These are phyloP conservation scores for Fusarium torreyae DNA, from an alignment of 2,329 filamentous ascomycete genomes.

Conservation along the genomic window DNA sequence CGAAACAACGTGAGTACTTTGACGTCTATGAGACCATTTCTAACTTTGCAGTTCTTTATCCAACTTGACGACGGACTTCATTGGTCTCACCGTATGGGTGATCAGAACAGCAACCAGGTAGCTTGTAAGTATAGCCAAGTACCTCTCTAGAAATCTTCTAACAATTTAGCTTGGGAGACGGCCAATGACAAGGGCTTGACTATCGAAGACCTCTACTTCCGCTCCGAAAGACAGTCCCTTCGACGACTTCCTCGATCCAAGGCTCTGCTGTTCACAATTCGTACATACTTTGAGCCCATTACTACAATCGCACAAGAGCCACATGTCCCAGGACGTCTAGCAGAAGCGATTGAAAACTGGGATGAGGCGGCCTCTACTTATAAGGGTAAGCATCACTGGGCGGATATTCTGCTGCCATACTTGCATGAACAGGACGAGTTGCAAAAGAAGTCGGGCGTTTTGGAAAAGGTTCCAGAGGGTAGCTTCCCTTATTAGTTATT, in stretches of 20 bases:
- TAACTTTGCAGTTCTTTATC: constrained; percentile 31
- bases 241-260: constrained; percentile 36
- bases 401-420: constrained; percentile 30
- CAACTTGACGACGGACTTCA: constrained; percentile 42
- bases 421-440: constrained; percentile 27
- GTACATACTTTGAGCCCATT: constrained; percentile 40
- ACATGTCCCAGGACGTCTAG: constrained; percentile 30
- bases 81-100: constrained; percentile 42
- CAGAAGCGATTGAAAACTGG: constrained; percentile 38
- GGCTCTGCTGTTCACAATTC: constrained; percentile 31
- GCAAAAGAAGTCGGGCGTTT: constrained; percentile 15
- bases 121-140: neutral
- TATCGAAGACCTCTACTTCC: constrained; percentile 38
- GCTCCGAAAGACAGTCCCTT: constrained; percentile 39
- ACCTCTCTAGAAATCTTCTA: neutral
- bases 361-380: constrained; percentile 31
- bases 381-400: constrained; percentile 41
- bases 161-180: constrained; percentile 34
- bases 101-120: constrained; percentile 25
- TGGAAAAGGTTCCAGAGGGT: constrained; percentile 26
- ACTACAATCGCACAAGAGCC: constrained; percentile 31
- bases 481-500: constrained; percentile 24
- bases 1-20: constrained; percentile 29
- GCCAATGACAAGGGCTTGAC: constrained; percentile 22
- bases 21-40: fast-evolving